Base-by-base conservation (phyloP, 768 basidiomycete species). In the Suillus alpinus region DNA sequence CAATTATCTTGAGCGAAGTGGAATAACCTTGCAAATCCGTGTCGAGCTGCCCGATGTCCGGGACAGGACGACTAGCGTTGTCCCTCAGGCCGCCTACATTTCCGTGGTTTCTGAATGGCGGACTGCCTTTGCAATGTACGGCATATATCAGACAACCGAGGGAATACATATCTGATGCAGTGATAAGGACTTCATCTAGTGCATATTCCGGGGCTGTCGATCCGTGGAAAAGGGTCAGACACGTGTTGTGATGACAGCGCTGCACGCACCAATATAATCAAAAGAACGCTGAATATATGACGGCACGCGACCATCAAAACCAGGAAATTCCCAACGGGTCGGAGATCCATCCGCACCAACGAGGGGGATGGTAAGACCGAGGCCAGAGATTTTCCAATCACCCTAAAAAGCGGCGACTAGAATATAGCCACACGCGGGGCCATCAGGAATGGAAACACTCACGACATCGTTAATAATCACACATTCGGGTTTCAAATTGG, bases 341-440 rank as follows among this genome's bases (percentile, higher is more conserved):
- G 90, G 81, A 8, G 82, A 77, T 6, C 94, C 94, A 62, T 89
- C 85, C 4, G 86, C 75, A 26, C 81, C 77, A 41, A 83, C 75
- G 8, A 97, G 78, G 6, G 92, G 82, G 34, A 95, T 94, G 1
- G 92, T 94, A 53, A 95, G 78, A 2, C 94, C 93, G 41, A 99
- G 80, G 2, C 94, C 95, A 18, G 90, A 86, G 37, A 99, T 83
- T 76, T 98, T 99, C 97, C 97, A 99, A 74, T 99, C 97, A 36
- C 97, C 96, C 94, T 55, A 39, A 26, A 53, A 37, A 39, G 5
- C 36, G 23, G 23, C 10, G 26, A 55, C 53, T 26, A 23, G 37
- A 55, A 32, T 4, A 34, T 3, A 20, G 32, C 61, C 32, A 56
- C 57, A 26, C 46, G 52, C 26, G 36, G 55, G 41, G 4, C 20